Evolutionary conservation across 2,329 filamentous ascomycete genomes (phyloP), one percentile per base, ranked within the genome.

Genomic region (Xylaria sp.): DNA sequence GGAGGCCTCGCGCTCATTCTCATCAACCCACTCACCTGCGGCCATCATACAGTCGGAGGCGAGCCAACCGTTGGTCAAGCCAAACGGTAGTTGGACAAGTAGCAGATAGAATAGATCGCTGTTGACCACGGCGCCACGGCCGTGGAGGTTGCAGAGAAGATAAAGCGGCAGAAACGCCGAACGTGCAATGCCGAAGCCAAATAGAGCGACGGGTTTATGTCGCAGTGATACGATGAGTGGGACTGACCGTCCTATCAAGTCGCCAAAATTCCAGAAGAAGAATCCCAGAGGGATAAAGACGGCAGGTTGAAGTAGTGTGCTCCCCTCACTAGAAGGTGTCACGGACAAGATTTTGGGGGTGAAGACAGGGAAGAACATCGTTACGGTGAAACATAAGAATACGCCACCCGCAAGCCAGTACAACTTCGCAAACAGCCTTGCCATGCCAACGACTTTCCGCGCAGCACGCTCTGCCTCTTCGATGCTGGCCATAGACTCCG

Each of bases 331-430:
- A 28, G 73, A 71, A 15, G 73, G 73, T 61, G 73, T 72, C 8
- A 87, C 82, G 2, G 85, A 88, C 25, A 84, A 72, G 62, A 91
- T 91, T 80, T 91, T 89, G 66, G 86, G 83, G 0, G 96, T 98
- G 81, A 97, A 97, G 70, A 98, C 93, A 0, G 96, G 96, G 83
- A 94, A 98, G 78, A 96, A 90, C 95, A 99, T 98, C 59, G 94
- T 94, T 64, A 95, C 82, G 51, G 87, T 82, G 77, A 98, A 98
- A 77, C 91, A 94, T 72, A 94, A 79, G 75, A 93, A 94, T 15
- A 98, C 89, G 8, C 92, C 89, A n/a, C 86, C 83, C 0, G 93
- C 89, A 15, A 94, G 85, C 88, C 92, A 97, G 76, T 88, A 89
- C 54, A 98, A 87, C 80, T 97, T 97, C 70, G 83, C 83, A 75